These are phyloP conservation scores for Candida succiphila DNA, from an alignment of 805 yeast genomes.

Conservation along the genomic window DNA sequence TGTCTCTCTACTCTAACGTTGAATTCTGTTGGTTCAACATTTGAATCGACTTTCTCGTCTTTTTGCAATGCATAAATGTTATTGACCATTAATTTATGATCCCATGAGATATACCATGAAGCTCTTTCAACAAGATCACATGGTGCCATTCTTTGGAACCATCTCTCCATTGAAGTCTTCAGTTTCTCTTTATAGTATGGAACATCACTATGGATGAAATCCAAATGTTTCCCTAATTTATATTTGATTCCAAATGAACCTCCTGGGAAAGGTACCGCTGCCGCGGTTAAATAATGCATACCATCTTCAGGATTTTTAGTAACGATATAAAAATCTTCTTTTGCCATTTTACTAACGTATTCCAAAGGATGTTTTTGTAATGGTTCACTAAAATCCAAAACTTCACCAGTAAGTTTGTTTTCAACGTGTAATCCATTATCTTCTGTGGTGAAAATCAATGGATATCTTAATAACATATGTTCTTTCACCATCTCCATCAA, in stretches of 20 bases:
- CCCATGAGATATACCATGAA: slow-evolving; percentile 70
- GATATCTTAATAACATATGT: slow-evolving; percentile 55
- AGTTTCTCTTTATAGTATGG: slow-evolving; percentile 44
- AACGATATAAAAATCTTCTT: slow-evolving; percentile 66
- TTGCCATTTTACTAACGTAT: slow-evolving; percentile 58
- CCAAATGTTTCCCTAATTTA: slow-evolving; percentile 53
- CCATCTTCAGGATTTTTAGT: slow-evolving; percentile 42
- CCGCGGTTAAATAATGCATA: slow-evolving; percentile 55
- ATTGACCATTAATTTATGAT: slow-evolving; percentile 46
- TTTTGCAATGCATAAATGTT: slow-evolving; percentile 40
- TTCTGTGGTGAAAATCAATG: slow-evolving; percentile 42
- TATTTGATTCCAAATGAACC: slow-evolving; percentile 57
- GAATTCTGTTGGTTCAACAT: slow-evolving; percentile 39
- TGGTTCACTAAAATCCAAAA: slow-evolving; percentile 49
- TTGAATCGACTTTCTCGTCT: slow-evolving; percentile 36
- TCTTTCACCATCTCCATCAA: slow-evolving; percentile 51
- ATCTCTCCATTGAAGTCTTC: slow-evolving; percentile 47
- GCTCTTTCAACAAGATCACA: slow-evolving; percentile 64
- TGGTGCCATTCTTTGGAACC: slow-evolving; percentile 56
- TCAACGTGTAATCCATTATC: slow-evolving; percentile 42
- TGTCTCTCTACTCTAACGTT: slow-evolving; percentile 68
- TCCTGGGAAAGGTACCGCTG: slow-evolving; percentile 74
- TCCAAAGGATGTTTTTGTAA: slow-evolving; percentile 54
- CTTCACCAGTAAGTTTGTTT: slow-evolving; percentile 55
- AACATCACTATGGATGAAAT: slow-evolving; percentile 56